Base-by-base conservation (phyloP, 2,329 filamentous ascomycete genomes). In the Penicillium janthinellum region DNA sequence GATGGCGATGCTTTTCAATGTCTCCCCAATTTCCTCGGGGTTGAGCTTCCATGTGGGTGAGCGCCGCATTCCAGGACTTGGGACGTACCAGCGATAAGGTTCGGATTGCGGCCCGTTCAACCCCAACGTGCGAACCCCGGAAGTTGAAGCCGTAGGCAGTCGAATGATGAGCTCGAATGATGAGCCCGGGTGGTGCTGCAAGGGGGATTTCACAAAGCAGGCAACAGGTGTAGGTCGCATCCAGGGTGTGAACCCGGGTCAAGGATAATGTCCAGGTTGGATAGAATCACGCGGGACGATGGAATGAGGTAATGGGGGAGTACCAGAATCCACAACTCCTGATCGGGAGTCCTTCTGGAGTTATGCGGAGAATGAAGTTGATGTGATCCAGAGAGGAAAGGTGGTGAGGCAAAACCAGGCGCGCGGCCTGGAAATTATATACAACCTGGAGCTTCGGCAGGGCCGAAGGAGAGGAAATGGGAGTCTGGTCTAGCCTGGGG, bases 21-120 rank as follows among this genome's bases (percentile, higher is more conserved):
- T 5, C 1, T 14, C 31, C 31, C 15, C 31, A 11, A 12, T 11
- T 11, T 8, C n/a, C 41, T 58, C 50, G 8, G 41, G 34, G 17
- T 31, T 28, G 47, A 35, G 25, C 12, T 39, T 17, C 49, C 49
- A 52, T 52, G 35, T 52, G 49, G 17, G 17, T 12, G 17, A 52
- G 25, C 42, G 22, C 35, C 48, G 17, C 47, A 35, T 35, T 49
- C 47, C 52, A 53, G 5, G 35, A 50, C 4, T 15, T 20, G 34
- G 11, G 11, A 35, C 62, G 59, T 64, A 68, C 66, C 64, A 53
- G 42, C 54, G 58, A 64, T 66, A 64, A 64, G 59, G 63, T 68
- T 68, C 45, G 60, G 55, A 65, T 67, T 64, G 62, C 66, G 65
- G 66, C 61, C 64, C 66, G 64, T 60, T 51, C 51, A 62, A 57